These are phyloP conservation scores for Russula virescens DNA, from an alignment of 768 basidiomycete genomes.

Conservation along the genomic window DNA sequence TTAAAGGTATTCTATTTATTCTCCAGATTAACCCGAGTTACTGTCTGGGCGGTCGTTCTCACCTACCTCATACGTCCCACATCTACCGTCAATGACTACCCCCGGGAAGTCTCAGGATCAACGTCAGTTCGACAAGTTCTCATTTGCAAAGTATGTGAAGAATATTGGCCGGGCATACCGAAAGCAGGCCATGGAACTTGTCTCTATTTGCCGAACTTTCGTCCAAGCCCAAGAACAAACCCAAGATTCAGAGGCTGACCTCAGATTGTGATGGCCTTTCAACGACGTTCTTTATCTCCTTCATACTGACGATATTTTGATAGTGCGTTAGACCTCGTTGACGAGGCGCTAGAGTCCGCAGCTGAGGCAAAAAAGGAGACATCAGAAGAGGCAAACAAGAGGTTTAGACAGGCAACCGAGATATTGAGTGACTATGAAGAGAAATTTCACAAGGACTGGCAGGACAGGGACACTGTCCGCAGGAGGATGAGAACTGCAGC, in stretches of 20 bases:
- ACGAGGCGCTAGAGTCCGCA: neutral
- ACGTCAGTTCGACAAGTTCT: neutral
- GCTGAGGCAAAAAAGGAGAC: neutral
- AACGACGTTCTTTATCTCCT: neutral
- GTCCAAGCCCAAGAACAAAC: neutral
- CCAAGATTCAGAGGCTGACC: neutral
- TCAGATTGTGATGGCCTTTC: neutral
- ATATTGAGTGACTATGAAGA: neutral
- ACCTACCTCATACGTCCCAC: no score
- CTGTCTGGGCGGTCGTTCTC: no score
- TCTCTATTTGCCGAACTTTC: neutral
- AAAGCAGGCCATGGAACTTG: conserved; percentile 2
- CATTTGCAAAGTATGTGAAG: conserved; percentile 3
- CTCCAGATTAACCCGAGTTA: no score
- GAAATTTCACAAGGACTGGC: neutral
- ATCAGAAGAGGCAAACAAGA: neutral
- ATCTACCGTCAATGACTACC: neutral
- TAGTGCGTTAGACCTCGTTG: neutral
- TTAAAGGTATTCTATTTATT: no score
- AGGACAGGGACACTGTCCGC: neutral
- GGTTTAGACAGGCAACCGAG: neutral
- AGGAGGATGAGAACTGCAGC: neutral
- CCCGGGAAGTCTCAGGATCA: neutral
- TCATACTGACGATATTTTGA: neutral
- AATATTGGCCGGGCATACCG: neutral